Evolutionary conservation across 257 asterid genomes (phyloP).

Genomic region (Hygrophila difformis): DNA sequence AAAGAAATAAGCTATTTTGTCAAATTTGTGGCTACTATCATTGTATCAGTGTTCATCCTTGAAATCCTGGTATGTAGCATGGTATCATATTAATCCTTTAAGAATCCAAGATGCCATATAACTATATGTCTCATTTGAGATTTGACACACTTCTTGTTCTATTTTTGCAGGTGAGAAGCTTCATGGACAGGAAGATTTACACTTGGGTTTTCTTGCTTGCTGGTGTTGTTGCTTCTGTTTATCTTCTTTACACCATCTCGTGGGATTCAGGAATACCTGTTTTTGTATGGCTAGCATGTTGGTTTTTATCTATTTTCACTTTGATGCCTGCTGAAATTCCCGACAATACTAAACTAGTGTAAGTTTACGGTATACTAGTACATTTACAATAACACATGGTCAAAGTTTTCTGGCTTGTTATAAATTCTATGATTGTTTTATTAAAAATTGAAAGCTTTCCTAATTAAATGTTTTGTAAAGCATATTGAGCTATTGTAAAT

Average conservation of each 20-base stretch:
- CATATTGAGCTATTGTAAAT: background rate
- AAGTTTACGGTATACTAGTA: slow-evolving; percentile 21
- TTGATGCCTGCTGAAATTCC: slow-evolving; percentile 99
- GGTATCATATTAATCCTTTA: slow-evolving; percentile 7
- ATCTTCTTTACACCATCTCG: slow-evolving; percentile 46
- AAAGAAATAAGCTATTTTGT: slow-evolving; percentile 38
- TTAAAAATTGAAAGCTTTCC: background rate
- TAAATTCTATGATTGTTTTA: background rate
- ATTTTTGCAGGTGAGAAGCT: slow-evolving; percentile 73
- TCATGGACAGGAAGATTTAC: slow-evolving; percentile 71
- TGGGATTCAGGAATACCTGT: slow-evolving; percentile 49
- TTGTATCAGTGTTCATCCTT: slow-evolving; percentile 59
- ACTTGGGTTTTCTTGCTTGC: slow-evolving; percentile 77
- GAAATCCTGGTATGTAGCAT: slow-evolving; percentile 71
- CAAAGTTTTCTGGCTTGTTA: too few species aligned
- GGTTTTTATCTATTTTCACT: slow-evolving; percentile 78
- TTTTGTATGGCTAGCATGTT: slow-evolving; percentile 62
- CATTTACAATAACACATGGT: background rate
- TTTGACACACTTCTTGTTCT: slow-evolving; percentile 10
- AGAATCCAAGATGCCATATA: slow-evolving; percentile 11
- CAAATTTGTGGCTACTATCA: slow-evolving; percentile 36
- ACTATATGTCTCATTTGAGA: slow-evolving; percentile 14
- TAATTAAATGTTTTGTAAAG: background rate
- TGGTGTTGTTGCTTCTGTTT: slow-evolving; percentile 60
- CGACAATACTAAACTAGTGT: slow-evolving; percentile 83